Conservation (phyloP, 495 filamentous ascomycete genomes). For the Trichoderma gamsii region DNA sequence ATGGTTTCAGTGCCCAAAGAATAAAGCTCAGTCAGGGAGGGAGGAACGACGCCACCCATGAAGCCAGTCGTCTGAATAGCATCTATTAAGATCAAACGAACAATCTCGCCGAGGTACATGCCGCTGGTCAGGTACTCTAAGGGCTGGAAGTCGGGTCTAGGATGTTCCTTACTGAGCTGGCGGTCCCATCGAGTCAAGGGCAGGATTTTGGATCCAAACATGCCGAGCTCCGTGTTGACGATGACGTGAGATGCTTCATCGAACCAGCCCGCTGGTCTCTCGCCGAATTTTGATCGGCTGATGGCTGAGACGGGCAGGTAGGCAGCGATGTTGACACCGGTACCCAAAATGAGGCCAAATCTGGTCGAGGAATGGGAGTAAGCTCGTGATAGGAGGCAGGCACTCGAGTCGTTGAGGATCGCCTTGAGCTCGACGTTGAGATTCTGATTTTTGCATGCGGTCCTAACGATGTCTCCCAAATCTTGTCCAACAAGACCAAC, state of each 20-base stretch:
- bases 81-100: constrained; percentile 62
- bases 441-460: constrained; percentile 37
- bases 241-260: constrained; percentile 52
- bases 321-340: constrained; percentile 49
- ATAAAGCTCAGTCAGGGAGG: constrained; percentile 46
- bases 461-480: constrained; percentile 46
- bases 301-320: constrained; percentile 50
- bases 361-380: constrained; percentile 62
- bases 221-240: constrained; percentile 82
- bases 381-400: constrained; percentile 71
- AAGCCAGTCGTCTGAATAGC: constrained; percentile 49
- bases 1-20: constrained; percentile 56
- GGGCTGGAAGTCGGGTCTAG: constrained; percentile 75
- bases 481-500: constrained; percentile 46
- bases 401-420: constrained; percentile 80
- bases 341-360: constrained; percentile 52
- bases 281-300: constrained; percentile 42
- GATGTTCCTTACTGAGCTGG: constrained; percentile 54
- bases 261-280: constrained; percentile 50
- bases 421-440: constrained; percentile 61
- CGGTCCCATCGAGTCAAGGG: constrained; percentile 70
- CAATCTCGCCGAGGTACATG: constrained; percentile 78
- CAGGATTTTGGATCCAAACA: constrained; percentile 65
- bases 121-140: constrained; percentile 79
- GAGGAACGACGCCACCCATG: constrained; percentile 52